Base-by-base conservation (phyloP, 305 asterid genomes). In the Plantago rigida region DNA sequence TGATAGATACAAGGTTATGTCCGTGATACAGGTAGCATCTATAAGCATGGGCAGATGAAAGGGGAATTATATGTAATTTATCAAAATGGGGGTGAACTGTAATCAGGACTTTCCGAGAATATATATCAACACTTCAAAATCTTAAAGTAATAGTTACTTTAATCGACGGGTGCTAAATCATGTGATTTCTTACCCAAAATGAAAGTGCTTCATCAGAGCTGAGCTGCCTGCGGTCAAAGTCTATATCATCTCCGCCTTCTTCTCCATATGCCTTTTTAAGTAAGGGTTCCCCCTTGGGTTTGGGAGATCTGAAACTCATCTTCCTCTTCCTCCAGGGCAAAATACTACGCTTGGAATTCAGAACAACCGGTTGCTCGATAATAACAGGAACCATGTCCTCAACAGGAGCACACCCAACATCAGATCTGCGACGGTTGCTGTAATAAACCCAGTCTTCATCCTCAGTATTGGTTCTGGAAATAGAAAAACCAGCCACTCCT, bases 221-320 rank as follows among this genome's bases (percentile, higher is more conserved):
- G 68, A 93, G 96, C 81, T 93, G 99, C 73, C 97, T 76, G 17
- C 97, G 94, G 65, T 87, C 99, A 51, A 66, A 89, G 82, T 93
- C 99, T 60, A 93, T 93, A 63, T 93, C 99, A 72, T 93, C 99
- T 9, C 99, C 99, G 11, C 99, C 99, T 77, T 89, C 97, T 78
- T 93, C 99, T 42, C 81, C 95, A 73, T 84, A 74, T 9, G 77
- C 90, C 80, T 85, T 93, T 77, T 85, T 93, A 66, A 93, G 81
- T 66, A 93, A 67, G 0, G 99, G 99, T 82, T 93, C 99, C 52
- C 96, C 99, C 74, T 83, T 92, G 67, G 82, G 77, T 78, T 82
- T 93, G 28, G 97, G 97, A 70, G 99, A 93, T 73, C 94, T 81
- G 66, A 93, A 89, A 70, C 95, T 84, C 75, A 83, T 70, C 68